Evolutionary conservation across 176 grass and related monocot genomes (phyloP), one percentile per base, ranked within the genome.

Genomic region (Thalia dealbata): DNA sequence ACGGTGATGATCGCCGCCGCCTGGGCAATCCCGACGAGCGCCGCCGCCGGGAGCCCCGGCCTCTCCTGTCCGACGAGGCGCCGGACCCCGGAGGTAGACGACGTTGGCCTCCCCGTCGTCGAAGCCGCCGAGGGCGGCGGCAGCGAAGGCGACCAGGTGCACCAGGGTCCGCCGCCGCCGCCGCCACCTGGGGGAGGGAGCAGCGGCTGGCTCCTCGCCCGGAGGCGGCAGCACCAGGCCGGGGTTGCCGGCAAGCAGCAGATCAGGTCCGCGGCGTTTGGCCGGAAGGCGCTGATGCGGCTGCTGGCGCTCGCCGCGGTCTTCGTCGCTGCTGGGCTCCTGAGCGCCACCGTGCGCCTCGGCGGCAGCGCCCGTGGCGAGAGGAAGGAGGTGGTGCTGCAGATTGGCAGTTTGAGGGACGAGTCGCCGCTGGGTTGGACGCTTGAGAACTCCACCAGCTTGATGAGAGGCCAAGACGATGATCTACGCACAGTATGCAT

Each of bases 21-120:
- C 38, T 32, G 65, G 10, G 16, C 35, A 16, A 22, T 68, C 21
- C 32, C 65, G 0, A n/a, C 60, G 15, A 28, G 23, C 59, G 59
- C 28, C 75, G n/a, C 75, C 29, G 26, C 46, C 28, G 14, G 50
- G 1, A 16, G 41, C 64, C 55, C 50, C 62, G 68, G 63, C 48
- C 43, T 30, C 50, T 78, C 64, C 63, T 29, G 48, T 19, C 75
- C 75, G 16, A 78, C 75, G 0, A 32, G 75, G 27, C 75, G 75
- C 28, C 64, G 75, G 23, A 21, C 16, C 19, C 6, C 28, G 50
- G 75, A 78, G 28, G n/a, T 22, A 12, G 61, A 54, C 19, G 59
- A 69, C 46, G 46, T 14, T 1, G 21, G n/a, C n/a, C n/a, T n/a
- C n/a, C n/a, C 25, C 61, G 13, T 1, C 25, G 27, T 30, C 62